Evolutionary conservation across 352 stramenopile genomes (phyloP).

Genomic region (Phytophthora nicotianae): DNA sequence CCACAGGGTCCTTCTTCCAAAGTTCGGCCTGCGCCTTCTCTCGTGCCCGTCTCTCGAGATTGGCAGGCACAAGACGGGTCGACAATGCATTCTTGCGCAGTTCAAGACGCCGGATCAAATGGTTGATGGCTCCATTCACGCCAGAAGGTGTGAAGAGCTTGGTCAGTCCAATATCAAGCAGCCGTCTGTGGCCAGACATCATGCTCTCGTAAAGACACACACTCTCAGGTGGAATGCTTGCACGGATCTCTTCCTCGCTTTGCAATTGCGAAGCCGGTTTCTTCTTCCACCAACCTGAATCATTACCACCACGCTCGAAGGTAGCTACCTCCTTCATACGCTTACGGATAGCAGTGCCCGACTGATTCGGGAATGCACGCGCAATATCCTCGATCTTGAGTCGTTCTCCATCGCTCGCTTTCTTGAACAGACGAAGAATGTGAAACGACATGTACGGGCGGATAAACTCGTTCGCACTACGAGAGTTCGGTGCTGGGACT

Average conservation of each 20-base stretch:
- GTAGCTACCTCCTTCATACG: slow-evolving; percentile 87
- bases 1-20: slow-evolving; percentile 69
- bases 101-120: slow-evolving; percentile 78
- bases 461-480: slow-evolving; percentile 86
- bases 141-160: slow-evolving; percentile 80
- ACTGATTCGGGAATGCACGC: slow-evolving; percentile 83
- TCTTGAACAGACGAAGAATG: slow-evolving; percentile 85
- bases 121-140: slow-evolving; percentile 75
- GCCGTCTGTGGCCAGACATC: slow-evolving; percentile 82
- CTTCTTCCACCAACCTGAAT: slow-evolving; percentile 87
- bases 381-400: slow-evolving; percentile 88
- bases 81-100: slow-evolving; percentile 63
- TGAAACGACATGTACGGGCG: slow-evolving; percentile 89
- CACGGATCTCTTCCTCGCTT: slow-evolving; percentile 79
- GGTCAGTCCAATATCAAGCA: slow-evolving; percentile 81
- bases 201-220: slow-evolving; percentile 89
- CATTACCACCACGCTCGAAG: slow-evolving; percentile 83
- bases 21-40: slow-evolving; percentile 74
- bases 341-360: slow-evolving; percentile 81
- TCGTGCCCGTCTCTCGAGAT: slow-evolving; percentile 54
- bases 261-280: slow-evolving; percentile 64
- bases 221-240: slow-evolving; percentile 75
- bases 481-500: slow-evolving; percentile 80
- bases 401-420: slow-evolving; percentile 75
- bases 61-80: slow-evolving; percentile 52